These are phyloP conservation scores for Trichophaea hybrida DNA, from an alignment of 2,329 filamentous ascomycete species.

Conservation along the genomic window DNA sequence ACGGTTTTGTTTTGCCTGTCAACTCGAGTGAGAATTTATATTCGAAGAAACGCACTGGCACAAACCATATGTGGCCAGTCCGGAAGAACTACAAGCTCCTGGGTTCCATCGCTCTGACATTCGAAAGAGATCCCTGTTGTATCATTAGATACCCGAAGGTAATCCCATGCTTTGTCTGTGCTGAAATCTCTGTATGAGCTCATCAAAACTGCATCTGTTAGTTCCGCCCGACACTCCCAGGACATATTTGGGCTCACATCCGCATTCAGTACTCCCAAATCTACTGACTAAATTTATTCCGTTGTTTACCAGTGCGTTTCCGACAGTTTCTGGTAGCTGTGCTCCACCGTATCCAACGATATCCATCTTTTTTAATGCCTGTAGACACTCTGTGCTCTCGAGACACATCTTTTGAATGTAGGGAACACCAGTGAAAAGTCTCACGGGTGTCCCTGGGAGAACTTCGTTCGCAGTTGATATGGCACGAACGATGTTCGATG, in stretches of 20 bases:
- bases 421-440: slow-evolving; percentile 49
- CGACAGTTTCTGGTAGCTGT: slow-evolving; percentile 40
- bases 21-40: slow-evolving; percentile 9
- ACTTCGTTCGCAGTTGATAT: slow-evolving; percentile 30
- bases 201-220: slow-evolving; percentile 35
- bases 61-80: slow-evolving; percentile 40
- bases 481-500: slow-evolving; percentile 38
- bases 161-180: slow-evolving; percentile 46
- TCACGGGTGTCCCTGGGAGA: slow-evolving; percentile 30
- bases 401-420: slow-evolving; percentile 43
- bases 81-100: slow-evolving; percentile 42
- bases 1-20: slow-evolving; percentile 44
- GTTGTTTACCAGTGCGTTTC: slow-evolving; percentile 38
- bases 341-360: slow-evolving; percentile 52
- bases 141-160: slow-evolving; percentile 33
- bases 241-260: slow-evolving; percentile 30
- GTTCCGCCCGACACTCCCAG: background rate
- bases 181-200: slow-evolving; percentile 45
- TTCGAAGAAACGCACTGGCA: background rate
- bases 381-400: slow-evolving; percentile 33
- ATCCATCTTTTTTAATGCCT: slow-evolving; percentile 39
- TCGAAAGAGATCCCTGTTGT: slow-evolving; percentile 35
- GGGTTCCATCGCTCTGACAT: slow-evolving; percentile 31
- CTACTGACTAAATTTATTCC: slow-evolving; percentile 46
- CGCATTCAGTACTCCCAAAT: slow-evolving; percentile 52